Conservation (phyloP, 768 basidiomycete species). For the Tricholomella constricta region DNA sequence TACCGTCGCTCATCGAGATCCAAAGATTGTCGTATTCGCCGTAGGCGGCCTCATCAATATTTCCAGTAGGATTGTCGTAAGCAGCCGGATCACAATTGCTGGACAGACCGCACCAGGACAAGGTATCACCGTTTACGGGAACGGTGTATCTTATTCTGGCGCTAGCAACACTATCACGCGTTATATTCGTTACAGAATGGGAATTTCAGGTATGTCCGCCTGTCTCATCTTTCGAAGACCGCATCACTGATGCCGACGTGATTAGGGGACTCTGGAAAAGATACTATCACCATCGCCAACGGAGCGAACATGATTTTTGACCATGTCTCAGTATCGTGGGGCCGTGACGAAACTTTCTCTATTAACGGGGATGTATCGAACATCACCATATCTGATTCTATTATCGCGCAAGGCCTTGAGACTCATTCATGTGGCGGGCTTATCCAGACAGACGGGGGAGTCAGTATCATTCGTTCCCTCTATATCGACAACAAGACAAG, state of each 20-base stretch:
- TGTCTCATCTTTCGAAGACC: not conserved
- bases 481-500: conserved; percentile 40
- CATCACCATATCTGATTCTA: conserved; percentile 37
- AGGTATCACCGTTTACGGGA: conserved; percentile 39
- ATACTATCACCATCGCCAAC: conserved; percentile 35
- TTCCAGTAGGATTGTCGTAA: conserved; percentile 31
- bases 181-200: conserved; percentile 29
- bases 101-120: conserved; percentile 40
- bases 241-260: not conserved
- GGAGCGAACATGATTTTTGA: conserved; percentile 39
- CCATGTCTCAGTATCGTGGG: conserved; percentile 37
- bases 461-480: conserved; percentile 37
- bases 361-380: conserved; percentile 40
- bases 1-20: not conserved
- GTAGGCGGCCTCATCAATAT: conserved; percentile 37
- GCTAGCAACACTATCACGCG: conserved; percentile 28
- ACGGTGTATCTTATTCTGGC: conserved; percentile 33
- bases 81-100: conserved; percentile 31
- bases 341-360: conserved; percentile 36
- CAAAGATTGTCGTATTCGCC: conserved; percentile 35
- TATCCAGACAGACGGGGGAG: conserved; percentile 36
- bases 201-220: conserved; percentile 22
- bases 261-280: conserved; percentile 34
- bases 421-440: conserved; percentile 39
- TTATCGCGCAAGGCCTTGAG: conserved; percentile 38